A percentile compares a stretch with the other conserved stretches of the same genome.
Conservation (phyloP, 2,329 filamentous ascomycete genomes). For the Calycina herbarum region DNA sequence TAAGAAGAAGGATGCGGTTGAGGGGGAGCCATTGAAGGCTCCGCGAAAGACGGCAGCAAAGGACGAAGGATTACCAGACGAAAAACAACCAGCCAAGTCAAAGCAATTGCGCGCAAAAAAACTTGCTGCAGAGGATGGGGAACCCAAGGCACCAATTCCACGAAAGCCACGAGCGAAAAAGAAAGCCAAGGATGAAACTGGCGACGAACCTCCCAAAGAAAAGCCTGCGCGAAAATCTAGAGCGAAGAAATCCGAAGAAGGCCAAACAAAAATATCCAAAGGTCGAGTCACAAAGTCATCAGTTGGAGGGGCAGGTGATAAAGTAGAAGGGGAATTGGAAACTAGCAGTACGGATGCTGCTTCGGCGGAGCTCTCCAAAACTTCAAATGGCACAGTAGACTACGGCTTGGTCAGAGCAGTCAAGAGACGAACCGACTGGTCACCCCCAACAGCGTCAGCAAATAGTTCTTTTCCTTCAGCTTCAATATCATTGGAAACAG, state of each 20-base stretch:
- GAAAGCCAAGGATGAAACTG: constrained; percentile 13
- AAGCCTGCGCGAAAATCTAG: constrained; percentile 29
- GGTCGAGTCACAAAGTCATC: constrained; percentile 39
- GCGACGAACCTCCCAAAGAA: constrained; percentile 18
- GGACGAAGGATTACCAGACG: constrained; percentile 12
- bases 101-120: constrained; percentile 30
- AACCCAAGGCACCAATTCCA: constrained; percentile 13
- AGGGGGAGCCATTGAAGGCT: constrained; percentile 30
- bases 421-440: constrained; percentile 64
- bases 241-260: constrained; percentile 34
- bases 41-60: constrained; percentile 22
- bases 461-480: constrained; percentile 29
- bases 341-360: neutral
- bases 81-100: constrained; percentile 27
- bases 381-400: constrained; percentile 14
- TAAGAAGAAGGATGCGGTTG: neutral
- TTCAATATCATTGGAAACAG: neutral
- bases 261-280: constrained; percentile 38
- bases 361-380: neutral
- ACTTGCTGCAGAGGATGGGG: constrained; percentile 14
- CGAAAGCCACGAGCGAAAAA: constrained; percentile 30
- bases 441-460: constrained; percentile 52
- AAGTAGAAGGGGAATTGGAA: constrained; percentile 13
- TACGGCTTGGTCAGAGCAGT: constrained; percentile 45
- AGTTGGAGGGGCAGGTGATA: constrained; percentile 23